Base-by-base conservation (phyloP, 2,329 filamentous ascomycete species). In the Simplicillium sp. region DNA sequence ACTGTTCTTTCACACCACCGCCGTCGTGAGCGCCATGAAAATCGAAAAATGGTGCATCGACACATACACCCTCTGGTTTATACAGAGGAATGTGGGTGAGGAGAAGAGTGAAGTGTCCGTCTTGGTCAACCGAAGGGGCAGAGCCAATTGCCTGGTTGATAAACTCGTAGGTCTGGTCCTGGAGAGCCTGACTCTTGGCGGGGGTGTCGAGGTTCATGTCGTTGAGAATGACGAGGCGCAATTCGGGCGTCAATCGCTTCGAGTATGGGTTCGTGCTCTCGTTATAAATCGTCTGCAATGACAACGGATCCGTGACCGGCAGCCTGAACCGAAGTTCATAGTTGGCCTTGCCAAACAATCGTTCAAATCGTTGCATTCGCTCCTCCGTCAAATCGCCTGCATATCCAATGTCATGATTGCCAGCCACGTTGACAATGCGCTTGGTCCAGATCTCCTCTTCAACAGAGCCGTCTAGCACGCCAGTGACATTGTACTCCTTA, bases 361-460 rank as follows among this genome's bases (percentile, higher is more conserved):
- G 71, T 62, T 95, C 88, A 56, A 97, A 98, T 2, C 92, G 77
- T 20, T 77, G 68, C 41, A 96, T 70, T 3, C 88, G 78, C 46
- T 78, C 71, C n/a, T 72, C 65, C 33, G 83, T 87, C 46, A 97
- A 73, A 59, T 98, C 92, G 3, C 92, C 92, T 0, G 89, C 87
- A 58, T 98, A 98, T 29, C 92, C 92, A 54, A 98, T 82, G 59
- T 98, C 92, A 57, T 98, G 92, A 55, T 98, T 98, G 2, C 92
- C 92, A 1, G 81, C 88, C 18, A 97, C 78, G 50, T 95, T 94
- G 57, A 98, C 87, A 47, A 96, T 71, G 41, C 84, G 76, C 33
- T 68, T 73, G n/a, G 70, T 62, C 92, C 92, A 97, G 3, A 62
- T 60, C 6, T 67, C 61, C 7, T 66, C 64, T 37, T 68, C 58